Evolutionary conservation across 495 filamentous ascomycete species (phyloP), one percentile per base, ranked within the genome.

Genomic region (Chaetomium fimeti): DNA sequence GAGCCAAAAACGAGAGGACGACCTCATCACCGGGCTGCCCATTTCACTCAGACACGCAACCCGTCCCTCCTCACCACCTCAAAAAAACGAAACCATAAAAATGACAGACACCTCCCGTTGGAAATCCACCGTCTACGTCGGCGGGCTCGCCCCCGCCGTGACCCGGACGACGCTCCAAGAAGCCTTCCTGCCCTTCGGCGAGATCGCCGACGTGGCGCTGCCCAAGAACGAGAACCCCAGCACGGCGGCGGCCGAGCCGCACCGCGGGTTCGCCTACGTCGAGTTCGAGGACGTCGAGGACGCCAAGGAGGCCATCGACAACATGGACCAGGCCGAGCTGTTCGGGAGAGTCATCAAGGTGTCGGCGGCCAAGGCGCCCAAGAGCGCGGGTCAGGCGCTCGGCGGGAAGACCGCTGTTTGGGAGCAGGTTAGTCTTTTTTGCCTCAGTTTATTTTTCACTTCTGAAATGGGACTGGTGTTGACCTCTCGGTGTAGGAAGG

Each of bases 241-340:
- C 75, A 69, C 80, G 18, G 86, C 80, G 20, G 47, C 60, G 11
- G 18, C 43, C 38, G 91, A 95, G 15, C 80, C 84, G 13, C 94
- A 99, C 75, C 81, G 93, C 56, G 94, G 94, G 0, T 99, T 97
- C 76, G 95, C 92, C 66, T 98, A 98, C 71, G 91, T 99, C 43
- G 94, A 99, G 71, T 99, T 91, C 74, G 92, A 97, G 70, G 79
- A 90, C 40, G 82, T 86, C 24, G 86, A 86, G 60, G 94, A 99
- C 77, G 93, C 92, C 54, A 88, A 87, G 64, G 94, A 97, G 76
- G 94, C 94, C 43, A 96, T 99, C 72, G 91, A 98, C 82, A 99
- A 99, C 76, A 97, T 98, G 95, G 91, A 99, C 70, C 92, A 95
- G 71, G 88, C 92, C 64, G 92, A 97, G 79, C 82, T 99, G n/a